phyloP scores from a whole-genome alignment of 176 grass and related monocot species.

The Puya raimondii region DNA sequence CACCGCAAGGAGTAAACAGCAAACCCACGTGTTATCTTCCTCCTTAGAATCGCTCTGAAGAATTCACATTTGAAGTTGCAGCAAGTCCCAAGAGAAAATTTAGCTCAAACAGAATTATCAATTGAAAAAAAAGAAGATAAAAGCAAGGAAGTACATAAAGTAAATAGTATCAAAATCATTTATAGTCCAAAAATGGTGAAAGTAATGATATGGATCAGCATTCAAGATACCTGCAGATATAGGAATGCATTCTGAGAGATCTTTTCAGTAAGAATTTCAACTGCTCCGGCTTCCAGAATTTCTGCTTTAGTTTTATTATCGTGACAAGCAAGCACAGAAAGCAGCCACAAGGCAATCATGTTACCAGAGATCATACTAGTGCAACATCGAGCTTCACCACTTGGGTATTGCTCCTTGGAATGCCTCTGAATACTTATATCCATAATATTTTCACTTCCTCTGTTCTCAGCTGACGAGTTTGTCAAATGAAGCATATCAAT shows the following conservation, averaged over 20 bases:
- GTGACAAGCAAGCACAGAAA: constrained; percentile 71
- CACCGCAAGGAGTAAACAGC: constrained; percentile 77
- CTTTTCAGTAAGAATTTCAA: constrained; percentile 78
- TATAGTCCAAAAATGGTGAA: neutral
- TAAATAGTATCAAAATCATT: neutral
- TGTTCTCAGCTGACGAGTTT: constrained; percentile 50
- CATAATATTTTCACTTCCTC: constrained; percentile 42
- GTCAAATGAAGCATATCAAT: constrained; percentile 77
- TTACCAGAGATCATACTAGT: constrained; percentile 80
- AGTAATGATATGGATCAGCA: constrained; percentile 11
- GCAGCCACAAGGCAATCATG: constrained; percentile 92
- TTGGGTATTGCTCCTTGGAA: constrained; percentile 40
- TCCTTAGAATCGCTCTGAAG: constrained; percentile 75
- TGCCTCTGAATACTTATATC: constrained; percentile 79
- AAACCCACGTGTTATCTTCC: constrained; percentile 91
- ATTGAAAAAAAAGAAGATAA: neutral
- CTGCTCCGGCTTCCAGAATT: constrained; percentile 72
- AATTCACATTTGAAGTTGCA: constrained; percentile 3
- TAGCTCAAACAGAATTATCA: neutral
- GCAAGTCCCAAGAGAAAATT: constrained; percentile 2
- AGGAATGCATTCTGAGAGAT: constrained; percentile 86
- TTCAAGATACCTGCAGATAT: constrained; percentile 50
- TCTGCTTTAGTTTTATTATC: constrained; percentile 56
- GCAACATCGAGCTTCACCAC: constrained; percentile 38
- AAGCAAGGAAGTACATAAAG: neutral